These are phyloP conservation scores for Picea sitchensis DNA, from an alignment of 75 land plant species.

Conservation along the genomic window DNA sequence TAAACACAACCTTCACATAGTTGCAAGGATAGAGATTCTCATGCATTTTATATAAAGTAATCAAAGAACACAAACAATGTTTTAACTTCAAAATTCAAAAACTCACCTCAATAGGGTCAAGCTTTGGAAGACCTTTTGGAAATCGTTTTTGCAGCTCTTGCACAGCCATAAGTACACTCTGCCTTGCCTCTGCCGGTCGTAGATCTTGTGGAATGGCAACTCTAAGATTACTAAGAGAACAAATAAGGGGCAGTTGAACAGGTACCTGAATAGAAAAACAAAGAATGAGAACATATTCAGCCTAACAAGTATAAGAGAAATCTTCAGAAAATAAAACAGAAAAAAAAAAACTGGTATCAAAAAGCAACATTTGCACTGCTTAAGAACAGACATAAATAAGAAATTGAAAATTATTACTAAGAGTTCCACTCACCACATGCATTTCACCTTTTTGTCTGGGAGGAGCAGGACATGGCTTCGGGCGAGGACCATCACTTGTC, in stretches of 20 bases:
- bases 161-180: slow-evolving; percentile 70
- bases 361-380: not conserved
- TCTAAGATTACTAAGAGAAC: slow-evolving; percentile 63
- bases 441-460: slow-evolving; percentile 94
- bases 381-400: not conserved
- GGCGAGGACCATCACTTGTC: slow-evolving; percentile 67
- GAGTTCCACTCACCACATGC: slow-evolving; percentile 86
- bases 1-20: not conserved
- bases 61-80: not conserved
- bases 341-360: not conserved
- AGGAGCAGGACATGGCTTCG: slow-evolving; percentile 75
- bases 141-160: slow-evolving; percentile 71
- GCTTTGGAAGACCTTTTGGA: slow-evolving; percentile 77
- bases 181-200: slow-evolving; percentile 84
- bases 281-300: not conserved
- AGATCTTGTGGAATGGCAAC: slow-evolving; percentile 77
- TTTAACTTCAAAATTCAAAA: not conserved
- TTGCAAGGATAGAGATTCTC: not conserved
- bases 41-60: not conserved
- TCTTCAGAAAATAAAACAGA: not conserved
- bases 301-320: not conserved
- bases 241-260: slow-evolving; percentile 77
- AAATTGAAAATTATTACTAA: slow-evolving; percentile 14
- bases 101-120: slow-evolving; percentile 74
- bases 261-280: slow-evolving; percentile 53